phyloP scores from a whole-genome alignment of 805 yeast species.

The Barnettozyma salicaria region DNA sequence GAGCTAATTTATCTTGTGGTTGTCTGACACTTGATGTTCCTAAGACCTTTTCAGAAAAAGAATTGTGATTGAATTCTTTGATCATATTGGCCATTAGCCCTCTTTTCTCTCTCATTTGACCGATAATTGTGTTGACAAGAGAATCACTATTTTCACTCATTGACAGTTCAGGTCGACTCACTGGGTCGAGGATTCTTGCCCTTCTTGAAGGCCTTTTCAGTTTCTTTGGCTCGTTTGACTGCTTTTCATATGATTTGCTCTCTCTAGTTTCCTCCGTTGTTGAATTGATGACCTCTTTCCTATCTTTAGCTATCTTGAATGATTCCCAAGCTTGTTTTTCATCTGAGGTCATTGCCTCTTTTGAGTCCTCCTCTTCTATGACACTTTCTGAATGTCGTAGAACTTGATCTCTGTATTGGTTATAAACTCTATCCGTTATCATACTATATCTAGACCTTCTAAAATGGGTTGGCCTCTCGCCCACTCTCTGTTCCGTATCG shows the following conservation, averaged over 20 bases:
- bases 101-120: slow-evolving; percentile 18
- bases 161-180: neutral
- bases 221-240: slow-evolving; percentile 8
- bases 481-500: slow-evolving; percentile 34
- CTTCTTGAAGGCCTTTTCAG: slow-evolving; percentile 22
- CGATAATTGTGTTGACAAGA: slow-evolving; percentile 16
- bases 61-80: neutral
- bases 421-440: slow-evolving; percentile 25
- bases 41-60: too few species aligned
- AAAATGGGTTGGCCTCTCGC: slow-evolving; percentile 17
- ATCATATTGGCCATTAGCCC: neutral
- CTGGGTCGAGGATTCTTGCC: slow-evolving; percentile 1
- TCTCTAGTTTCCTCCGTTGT: too few species aligned
- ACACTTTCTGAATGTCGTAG: neutral
- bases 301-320: slow-evolving; percentile 18
- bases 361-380: slow-evolving; percentile 10
- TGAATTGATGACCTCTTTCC: too few species aligned
- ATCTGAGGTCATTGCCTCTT: slow-evolving; percentile 15
- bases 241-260: too few species aligned
- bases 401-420: slow-evolving; percentile 9
- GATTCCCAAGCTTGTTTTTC: slow-evolving; percentile 23
- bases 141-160: slow-evolving; percentile 4
- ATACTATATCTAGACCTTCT: slow-evolving; percentile 25
- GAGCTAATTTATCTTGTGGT: too few species aligned
- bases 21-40: too few species aligned